Evolutionary conservation across 1,284 basidiomycete genomes (phyloP), one percentile per base, ranked within the genome.

Genomic region (Cryptococcus sp.): DNA sequence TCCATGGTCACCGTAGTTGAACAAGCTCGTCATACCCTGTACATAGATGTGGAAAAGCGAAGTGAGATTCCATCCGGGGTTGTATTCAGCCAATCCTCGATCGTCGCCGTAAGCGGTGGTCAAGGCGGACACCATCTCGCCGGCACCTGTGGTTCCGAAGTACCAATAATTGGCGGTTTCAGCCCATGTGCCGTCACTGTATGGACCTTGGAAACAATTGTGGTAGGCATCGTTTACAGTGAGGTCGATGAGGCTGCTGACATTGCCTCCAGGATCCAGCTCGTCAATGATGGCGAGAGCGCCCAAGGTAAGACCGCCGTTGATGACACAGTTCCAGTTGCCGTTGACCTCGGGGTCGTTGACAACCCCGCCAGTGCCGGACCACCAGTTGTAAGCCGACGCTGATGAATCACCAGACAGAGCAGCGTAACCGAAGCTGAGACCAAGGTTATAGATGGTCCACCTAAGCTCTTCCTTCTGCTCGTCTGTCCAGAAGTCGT

Each of bases 301-400:
- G 53, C 85, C 96, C 70, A 97, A 78, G 23, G 90, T 90, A 65
- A 99, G 81, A 61, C 95, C 95, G 56, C 86, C 86, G 77, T 98
- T 99, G 82, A 88, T 93, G 62, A 98, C 79, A 73, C 95, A 98
- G 79, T 98, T 98, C 94, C 94, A 98, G 82, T 98, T 98, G 45
- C 95, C 83, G 68, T 82, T 79, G 61, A 81, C 76, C 25, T 70
- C 66, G 38, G 66, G 62, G 23, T 55, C 51, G 6, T 38, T 55
- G n/a, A 44, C 41, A 3, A 19, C n/a, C 7, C 41, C 41, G 15
- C 51, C 55, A 29, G 52, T 58, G 41, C 68, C 68, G 23, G 72
- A 72, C 82, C 82, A 84, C 83, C 83, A 84, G 48, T 73, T 74
- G 64, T 76, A 75, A 23, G 57, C 46, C 55, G 79, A 76, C 40